Conservation (phyloP, 495 filamentous ascomycete genomes). For the Penicillium coprophilum region DNA sequence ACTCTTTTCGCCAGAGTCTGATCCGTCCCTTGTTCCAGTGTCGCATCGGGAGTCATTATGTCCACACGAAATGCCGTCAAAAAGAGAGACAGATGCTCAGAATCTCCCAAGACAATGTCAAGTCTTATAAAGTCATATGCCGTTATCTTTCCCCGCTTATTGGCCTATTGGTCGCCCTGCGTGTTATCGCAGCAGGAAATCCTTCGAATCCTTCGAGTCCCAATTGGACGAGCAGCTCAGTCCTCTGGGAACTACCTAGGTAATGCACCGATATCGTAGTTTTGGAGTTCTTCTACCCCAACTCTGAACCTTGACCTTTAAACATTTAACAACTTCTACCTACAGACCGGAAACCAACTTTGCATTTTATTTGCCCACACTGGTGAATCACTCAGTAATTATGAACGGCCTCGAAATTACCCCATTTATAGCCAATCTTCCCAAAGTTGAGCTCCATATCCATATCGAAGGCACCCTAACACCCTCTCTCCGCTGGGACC, state of each 20-base stretch:
- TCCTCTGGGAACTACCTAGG: background rate
- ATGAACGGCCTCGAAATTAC: slow-evolving; percentile 34
- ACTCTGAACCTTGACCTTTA: background rate
- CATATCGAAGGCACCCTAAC: slow-evolving; percentile 48
- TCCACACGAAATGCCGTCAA: slow-evolving; percentile 1
- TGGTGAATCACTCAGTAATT: background rate
- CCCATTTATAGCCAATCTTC: slow-evolving; percentile 34
- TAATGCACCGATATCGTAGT: background rate
- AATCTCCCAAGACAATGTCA: background rate
- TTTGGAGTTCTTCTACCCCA: background rate
- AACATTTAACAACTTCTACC: background rate
- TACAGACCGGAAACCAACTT: background rate
- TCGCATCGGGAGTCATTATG: slow-evolving; percentile 5
- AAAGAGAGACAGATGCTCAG: background rate
- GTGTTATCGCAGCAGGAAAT: slow-evolving; percentile 13
- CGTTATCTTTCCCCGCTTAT: slow-evolving; percentile 25
- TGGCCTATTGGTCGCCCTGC: slow-evolving; percentile 3
- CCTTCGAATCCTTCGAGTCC: background rate
- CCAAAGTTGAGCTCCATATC: slow-evolving; percentile 47
- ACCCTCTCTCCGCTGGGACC: slow-evolving; percentile 37
- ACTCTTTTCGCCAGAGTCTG: slow-evolving; percentile 17
- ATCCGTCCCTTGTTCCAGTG: slow-evolving; percentile 15
- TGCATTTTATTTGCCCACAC: background rate
- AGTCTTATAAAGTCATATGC: background rate
- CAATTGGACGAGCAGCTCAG: slow-evolving; percentile 8